Evolutionary conservation across 1,284 basidiomycete genomes (phyloP).

Genomic region (Phlebopus sp.): DNA sequence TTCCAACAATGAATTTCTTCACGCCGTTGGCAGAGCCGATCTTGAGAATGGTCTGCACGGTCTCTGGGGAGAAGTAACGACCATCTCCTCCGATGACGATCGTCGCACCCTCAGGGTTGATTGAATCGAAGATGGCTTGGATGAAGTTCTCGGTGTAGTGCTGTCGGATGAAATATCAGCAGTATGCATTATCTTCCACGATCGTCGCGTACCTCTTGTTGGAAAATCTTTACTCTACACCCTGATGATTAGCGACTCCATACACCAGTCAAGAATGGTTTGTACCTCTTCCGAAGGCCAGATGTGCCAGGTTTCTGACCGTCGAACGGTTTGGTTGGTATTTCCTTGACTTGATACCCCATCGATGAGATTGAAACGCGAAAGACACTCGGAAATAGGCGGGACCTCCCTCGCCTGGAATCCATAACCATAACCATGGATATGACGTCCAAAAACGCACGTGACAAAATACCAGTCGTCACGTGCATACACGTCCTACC

Average conservation of each 20-base stretch:
- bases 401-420: slow-evolving; percentile 15
- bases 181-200: slow-evolving; percentile 6
- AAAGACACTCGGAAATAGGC: not conserved
- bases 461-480: slow-evolving; percentile 18
- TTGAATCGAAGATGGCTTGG: slow-evolving; percentile 91
- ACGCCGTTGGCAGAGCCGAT: slow-evolving; percentile 92
- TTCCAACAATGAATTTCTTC: slow-evolving; percentile 84
- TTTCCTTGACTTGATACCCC: slow-evolving; percentile 53
- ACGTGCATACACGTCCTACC: not conserved
- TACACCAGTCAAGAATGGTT: not conserved
- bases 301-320: slow-evolving; percentile 96
- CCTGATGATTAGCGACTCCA: slow-evolving; percentile 10
- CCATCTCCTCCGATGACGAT: slow-evolving; percentile 97
- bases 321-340: slow-evolving; percentile 74
- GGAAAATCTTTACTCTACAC: slow-evolving; percentile 86
- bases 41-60: slow-evolving; percentile 87
- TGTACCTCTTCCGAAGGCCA: slow-evolving; percentile 86
- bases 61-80: slow-evolving; percentile 89
- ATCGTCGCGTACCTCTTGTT: slow-evolving; percentile 65
- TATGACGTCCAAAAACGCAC: slow-evolving; percentile 14
- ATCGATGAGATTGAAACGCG: slow-evolving; percentile 26
- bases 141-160: slow-evolving; percentile 99
- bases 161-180: slow-evolving; percentile 36
- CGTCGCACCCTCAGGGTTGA: slow-evolving; percentile 79
- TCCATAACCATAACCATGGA: not conserved